phyloP scores from a whole-genome alignment of 2,329 filamentous ascomycete genomes.

The Pestalotiopsis sp. region DNA sequence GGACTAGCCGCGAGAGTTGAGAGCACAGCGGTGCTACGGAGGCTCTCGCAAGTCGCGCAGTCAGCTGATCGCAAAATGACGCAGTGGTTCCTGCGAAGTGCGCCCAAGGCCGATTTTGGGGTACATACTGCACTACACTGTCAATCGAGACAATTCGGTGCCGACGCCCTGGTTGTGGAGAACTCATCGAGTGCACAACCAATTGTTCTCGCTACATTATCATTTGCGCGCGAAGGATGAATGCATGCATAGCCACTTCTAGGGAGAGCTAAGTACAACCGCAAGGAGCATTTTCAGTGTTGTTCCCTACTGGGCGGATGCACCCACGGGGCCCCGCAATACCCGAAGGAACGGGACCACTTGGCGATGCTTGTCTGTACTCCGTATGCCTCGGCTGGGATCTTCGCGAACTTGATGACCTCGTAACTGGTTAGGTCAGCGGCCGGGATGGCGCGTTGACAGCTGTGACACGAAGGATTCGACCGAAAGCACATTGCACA shows the following conservation, averaged over 20 bases:
- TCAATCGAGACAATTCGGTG: too few relatives aligned
- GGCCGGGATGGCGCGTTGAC: not conserved
- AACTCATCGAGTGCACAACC: too few relatives aligned
- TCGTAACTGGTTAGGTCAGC: too few relatives aligned
- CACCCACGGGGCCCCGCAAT: not conserved
- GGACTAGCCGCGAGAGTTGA: not conserved
- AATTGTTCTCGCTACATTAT: too few relatives aligned
- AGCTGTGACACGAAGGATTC: not conserved
- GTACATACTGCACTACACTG: too few relatives aligned
- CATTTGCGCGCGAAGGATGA: too few relatives aligned
- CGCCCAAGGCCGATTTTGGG: not conserved
- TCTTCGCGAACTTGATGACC: not conserved
- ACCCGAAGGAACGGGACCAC: not conserved
- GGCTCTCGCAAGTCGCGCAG: not conserved
- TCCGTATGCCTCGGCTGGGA: not conserved
- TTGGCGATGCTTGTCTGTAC: conserved; percentile 1
- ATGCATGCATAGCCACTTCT: too few relatives aligned
- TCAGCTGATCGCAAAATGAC: not conserved
- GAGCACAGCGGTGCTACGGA: not conserved
- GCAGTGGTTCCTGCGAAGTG: not conserved
- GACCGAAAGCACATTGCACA: not conserved
- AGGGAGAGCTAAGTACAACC: too few relatives aligned
- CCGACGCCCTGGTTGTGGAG: too few relatives aligned
- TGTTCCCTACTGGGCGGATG: not conserved
- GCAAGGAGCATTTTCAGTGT: not conserved